A percentile compares a stretch with the other conserved stretches of the same genome.
phyloP scores from a whole-genome alignment of 495 filamentous ascomycete genomes.

The Oidiodendron maius region DNA sequence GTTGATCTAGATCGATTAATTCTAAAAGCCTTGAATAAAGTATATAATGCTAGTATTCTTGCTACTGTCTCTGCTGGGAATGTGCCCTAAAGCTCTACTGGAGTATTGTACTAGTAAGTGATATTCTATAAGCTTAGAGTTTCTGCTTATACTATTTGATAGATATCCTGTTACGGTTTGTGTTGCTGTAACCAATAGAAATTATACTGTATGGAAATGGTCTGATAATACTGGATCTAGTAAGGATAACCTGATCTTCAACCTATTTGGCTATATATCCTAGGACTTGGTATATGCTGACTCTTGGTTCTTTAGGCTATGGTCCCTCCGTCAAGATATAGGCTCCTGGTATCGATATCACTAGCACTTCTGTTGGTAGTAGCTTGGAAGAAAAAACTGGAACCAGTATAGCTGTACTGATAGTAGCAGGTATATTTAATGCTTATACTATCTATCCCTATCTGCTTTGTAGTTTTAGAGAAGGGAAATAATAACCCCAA shows the following conservation, averaged over 20 bases:
- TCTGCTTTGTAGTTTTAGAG: not conserved
- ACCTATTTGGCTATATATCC: not conserved
- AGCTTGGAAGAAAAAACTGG: not conserved
- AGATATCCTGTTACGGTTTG: not conserved
- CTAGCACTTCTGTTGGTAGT: not conserved
- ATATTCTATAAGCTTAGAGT: not conserved
- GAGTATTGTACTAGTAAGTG: not conserved
- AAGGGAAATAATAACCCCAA: not conserved
- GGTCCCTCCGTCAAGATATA: not conserved
- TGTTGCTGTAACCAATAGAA: not conserved
- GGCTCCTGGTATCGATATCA: not conserved
- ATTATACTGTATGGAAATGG: not conserved
- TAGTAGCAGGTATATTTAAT: not conserved
- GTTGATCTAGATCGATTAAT: not conserved
- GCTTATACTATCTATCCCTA: not conserved
- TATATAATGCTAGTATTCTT: not conserved
- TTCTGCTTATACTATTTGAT: not conserved
- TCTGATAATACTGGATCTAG: not conserved
- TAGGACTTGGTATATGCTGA: not conserved
- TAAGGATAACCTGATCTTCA: not conserved
- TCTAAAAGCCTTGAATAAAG: not conserved
- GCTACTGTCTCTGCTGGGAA: not conserved
- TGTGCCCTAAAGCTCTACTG: not conserved
- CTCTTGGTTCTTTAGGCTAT: not conserved
- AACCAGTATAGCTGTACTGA: not conserved